Evolutionary conservation across 768 basidiomycete genomes (phyloP).

Genomic region (Xerocomus brunneocitrinus): DNA sequence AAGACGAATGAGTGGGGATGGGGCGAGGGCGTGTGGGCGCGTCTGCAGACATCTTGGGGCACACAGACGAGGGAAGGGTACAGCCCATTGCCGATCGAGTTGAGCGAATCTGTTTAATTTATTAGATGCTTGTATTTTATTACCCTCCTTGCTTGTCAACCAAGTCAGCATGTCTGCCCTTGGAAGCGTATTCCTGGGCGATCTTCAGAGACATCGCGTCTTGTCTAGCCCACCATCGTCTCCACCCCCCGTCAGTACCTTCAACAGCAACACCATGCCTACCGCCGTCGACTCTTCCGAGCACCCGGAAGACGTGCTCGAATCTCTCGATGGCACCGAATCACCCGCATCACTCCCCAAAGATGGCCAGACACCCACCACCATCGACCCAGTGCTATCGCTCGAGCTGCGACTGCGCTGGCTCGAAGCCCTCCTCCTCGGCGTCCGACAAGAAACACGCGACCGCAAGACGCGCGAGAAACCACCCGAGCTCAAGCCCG

Average conservation of each 20-base stretch:
- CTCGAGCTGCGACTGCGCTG: slow-evolving; percentile 73
- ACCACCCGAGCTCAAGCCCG: slow-evolving; percentile 39
- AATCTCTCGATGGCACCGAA: slow-evolving; percentile 20
- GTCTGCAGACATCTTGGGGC: slow-evolving; percentile 41
- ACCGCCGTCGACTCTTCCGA: slow-evolving; percentile 11
- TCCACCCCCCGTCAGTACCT: slow-evolving; percentile 28
- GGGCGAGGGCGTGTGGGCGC: slow-evolving; percentile 28
- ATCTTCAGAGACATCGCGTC: slow-evolving; percentile 62
- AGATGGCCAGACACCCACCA: slow-evolving; percentile 7
- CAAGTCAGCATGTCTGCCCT: slow-evolving; percentile 47
- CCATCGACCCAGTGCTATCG: slow-evolving; percentile 62
- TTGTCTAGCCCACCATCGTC: slow-evolving; percentile 52
- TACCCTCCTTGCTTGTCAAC: not conserved
- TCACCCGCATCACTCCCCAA: slow-evolving; percentile 10
- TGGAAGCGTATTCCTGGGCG: slow-evolving; percentile 80
- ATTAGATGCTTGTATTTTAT: not conserved
- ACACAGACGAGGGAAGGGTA: slow-evolving; percentile 57
- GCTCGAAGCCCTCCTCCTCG: slow-evolving; percentile 74
- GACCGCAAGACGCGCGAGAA: slow-evolving; percentile 34
- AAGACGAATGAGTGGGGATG: slow-evolving; percentile 26
- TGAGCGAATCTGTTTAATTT: slow-evolving; percentile 36
- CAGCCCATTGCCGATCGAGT: slow-evolving; percentile 67
- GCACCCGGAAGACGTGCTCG: slow-evolving; percentile 17
- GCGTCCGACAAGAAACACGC: slow-evolving; percentile 49
- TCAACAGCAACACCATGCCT: slow-evolving; percentile 10